Base-by-base conservation (phyloP, 2,329 filamentous ascomycete genomes). In the Sporothrix mexicana region DNA sequence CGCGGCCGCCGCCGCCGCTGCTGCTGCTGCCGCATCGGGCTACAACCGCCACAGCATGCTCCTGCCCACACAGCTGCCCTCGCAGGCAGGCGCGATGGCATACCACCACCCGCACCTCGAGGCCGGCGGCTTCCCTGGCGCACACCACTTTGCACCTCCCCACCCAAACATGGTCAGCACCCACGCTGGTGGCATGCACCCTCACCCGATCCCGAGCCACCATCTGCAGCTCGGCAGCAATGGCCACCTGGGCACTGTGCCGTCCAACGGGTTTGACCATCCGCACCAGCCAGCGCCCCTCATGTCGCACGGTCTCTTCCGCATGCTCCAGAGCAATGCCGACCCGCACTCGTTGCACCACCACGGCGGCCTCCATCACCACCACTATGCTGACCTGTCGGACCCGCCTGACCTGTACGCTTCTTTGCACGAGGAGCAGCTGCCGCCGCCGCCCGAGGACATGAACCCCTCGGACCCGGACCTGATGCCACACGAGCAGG, bases 381-480 rank as follows among this genome's bases (percentile, higher is more conserved):
- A 89, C 2, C 91, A 93, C 80, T 94, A 93, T 79, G 86, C 91
- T 3, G 91, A 93, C 77, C 84, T 93, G 67, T 91, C 91, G 9
- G 91, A 93, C 75, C 91, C 91, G 3, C 93, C 93, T 10, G 92
- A 95, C 80, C 82, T 95, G 73, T 94, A 93, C 77, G 91, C 91
- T 0, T 91, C 92, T 4, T 85, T 95, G 2, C 87, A 90, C 72
- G 92, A 94, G 78, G 90, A 93, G 78, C 91, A 92, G 74, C 85
- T 90, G 0, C 88, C 91, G 7, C 93, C 93, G 7, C 92, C 93
- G 0, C 90, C 92, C 0, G 91, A 93, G 78, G 93, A 95, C 80
- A 93, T 95, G 92, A 92, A 93, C 78, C 92, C 92, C 1, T 86
- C 88, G 1, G 92, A 95, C 77, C 91, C 92, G 1, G 91, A 94